Conservation (phyloP, 371 early-diverging fungal genomes). For the Mucor mucedo region DNA sequence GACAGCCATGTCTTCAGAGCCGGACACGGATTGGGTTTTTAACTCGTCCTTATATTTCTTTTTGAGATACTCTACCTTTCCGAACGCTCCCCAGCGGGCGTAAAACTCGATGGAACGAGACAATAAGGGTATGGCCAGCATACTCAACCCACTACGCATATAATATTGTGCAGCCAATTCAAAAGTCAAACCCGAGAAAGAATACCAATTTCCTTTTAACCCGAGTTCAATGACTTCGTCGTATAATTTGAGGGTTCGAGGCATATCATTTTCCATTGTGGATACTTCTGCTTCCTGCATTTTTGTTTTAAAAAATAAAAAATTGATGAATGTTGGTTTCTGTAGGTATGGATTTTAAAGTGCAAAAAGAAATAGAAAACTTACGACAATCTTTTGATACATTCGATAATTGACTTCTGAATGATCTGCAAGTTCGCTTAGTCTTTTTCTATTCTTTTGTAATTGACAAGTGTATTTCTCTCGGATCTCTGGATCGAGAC, state of each 20-base stretch:
- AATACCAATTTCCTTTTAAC: constrained; percentile 32
- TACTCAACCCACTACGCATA: constrained; percentile 28
- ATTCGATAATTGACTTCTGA: constrained; percentile 44
- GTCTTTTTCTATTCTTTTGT: constrained; percentile 23
- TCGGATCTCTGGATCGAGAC: constrained; percentile 23
- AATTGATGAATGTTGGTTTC: no score
- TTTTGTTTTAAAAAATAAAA: no score
- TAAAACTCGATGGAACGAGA: constrained; percentile 38
- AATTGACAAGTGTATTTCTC: constrained; percentile 32
- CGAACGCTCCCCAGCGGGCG: constrained; percentile 46
- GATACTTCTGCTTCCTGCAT: constrained; percentile 41
- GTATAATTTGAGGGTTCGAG: constrained; percentile 21
- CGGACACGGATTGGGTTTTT: constrained; percentile 25
- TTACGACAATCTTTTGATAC: constrained; percentile 47
- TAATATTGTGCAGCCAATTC: constrained; percentile 38
- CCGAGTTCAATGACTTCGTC: constrained; percentile 38
- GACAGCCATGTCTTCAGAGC: constrained; percentile 21
- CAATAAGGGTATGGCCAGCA: constrained; percentile 40
- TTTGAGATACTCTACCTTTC: constrained; percentile 35
- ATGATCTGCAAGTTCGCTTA: constrained; percentile 37
- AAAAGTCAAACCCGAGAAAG: constrained; percentile 39
- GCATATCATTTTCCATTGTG: constrained; percentile 25
- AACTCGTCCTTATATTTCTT: constrained; percentile 31
- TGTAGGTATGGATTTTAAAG: no score
- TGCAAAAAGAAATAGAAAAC: not conserved